Evolutionary conservation across 371 early-diverging fungal species (phyloP).

Genomic region (Haplosporangium sp.): DNA sequence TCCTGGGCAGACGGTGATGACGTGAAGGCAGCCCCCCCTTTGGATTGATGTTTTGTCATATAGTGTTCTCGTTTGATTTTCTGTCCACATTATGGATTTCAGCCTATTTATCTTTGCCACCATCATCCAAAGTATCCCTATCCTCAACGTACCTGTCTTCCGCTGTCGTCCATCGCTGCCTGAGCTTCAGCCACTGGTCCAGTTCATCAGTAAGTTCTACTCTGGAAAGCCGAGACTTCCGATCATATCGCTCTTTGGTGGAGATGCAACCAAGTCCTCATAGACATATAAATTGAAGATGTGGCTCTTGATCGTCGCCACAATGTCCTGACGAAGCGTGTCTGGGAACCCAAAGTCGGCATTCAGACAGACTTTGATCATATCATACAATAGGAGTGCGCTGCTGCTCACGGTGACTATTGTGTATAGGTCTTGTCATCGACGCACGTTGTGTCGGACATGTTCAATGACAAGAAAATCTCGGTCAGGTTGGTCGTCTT

Average conservation of each 20-base stretch:
- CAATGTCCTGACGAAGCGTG: conserved; percentile 17
- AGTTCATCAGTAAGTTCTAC: conserved; percentile 14
- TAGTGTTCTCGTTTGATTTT: background rate
- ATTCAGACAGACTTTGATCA: conserved; percentile 33
- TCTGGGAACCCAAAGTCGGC: conserved; percentile 26
- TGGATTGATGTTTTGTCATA: background rate
- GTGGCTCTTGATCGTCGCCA: conserved; percentile 22
- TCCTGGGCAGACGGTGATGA: background rate
- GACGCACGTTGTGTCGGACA: conserved; percentile 17
- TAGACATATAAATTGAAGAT: conserved; percentile 30
- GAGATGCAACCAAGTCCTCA: conserved; percentile 28
- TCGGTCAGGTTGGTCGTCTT: background rate
- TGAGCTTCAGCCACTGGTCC: conserved; percentile 4
- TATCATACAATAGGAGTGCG: conserved; percentile 11
- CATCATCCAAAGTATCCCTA: background rate
- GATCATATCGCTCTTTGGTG: conserved; percentile 1
- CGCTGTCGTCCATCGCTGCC: background rate
- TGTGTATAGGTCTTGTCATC: background rate
- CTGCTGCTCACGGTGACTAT: background rate
- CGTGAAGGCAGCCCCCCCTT: background rate
- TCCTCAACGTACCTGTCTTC: background rate
- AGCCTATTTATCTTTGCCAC: background rate
- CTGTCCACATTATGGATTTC: background rate
- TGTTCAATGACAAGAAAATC: background rate
- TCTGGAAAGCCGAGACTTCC: conserved; percentile 4